A percentile compares a stretch with the other conserved stretches of the same genome.
These are phyloP conservation scores for Leccinum ochraceum DNA, from an alignment of 768 basidiomycete species.

Conservation along the genomic window DNA sequence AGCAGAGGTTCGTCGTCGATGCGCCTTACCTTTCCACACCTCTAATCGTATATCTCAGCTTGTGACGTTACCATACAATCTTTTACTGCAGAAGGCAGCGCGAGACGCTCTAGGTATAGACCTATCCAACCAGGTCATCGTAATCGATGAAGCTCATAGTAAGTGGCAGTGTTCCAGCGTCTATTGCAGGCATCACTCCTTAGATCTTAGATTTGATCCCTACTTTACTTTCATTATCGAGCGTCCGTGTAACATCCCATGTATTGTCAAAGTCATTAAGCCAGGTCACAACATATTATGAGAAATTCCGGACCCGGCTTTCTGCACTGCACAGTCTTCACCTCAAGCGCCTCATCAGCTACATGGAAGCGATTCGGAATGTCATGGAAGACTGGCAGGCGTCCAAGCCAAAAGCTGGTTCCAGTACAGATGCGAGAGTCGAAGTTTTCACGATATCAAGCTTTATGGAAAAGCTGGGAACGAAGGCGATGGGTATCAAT, in stretches of 20 bases:
- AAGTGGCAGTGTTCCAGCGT: slow-evolving; percentile 32
- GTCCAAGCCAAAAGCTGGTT: slow-evolving; percentile 19
- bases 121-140: slow-evolving; percentile 78
- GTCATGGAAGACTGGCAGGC: slow-evolving; percentile 55
- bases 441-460: slow-evolving; percentile 73
- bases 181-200: slow-evolving; percentile 7
- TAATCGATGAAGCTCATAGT: slow-evolving; percentile 99
- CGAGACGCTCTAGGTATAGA: slow-evolving; percentile 88
- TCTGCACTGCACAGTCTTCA: slow-evolving; percentile 72
- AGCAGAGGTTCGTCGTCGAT: slow-evolving; percentile 64
- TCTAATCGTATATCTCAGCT: slow-evolving; percentile 47
- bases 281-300: slow-evolving; percentile 78
- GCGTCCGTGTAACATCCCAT: slow-evolving; percentile 57
- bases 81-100: slow-evolving; percentile 79
- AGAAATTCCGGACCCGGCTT: slow-evolving; percentile 76
- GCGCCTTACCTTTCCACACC: background rate
- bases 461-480: slow-evolving; percentile 65
- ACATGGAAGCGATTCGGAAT: slow-evolving; percentile 69
- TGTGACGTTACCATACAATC: slow-evolving; percentile 92
- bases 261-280: slow-evolving; percentile 62
- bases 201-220: slow-evolving; percentile 87
- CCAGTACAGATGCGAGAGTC: slow-evolving; percentile 24
- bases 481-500: slow-evolving; percentile 74
- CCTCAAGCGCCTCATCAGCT: slow-evolving; percentile 73
- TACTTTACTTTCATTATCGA: slow-evolving; percentile 85